Conservation (phyloP, 192 early-diverging fungal species). For the Dispira simplex region DNA sequence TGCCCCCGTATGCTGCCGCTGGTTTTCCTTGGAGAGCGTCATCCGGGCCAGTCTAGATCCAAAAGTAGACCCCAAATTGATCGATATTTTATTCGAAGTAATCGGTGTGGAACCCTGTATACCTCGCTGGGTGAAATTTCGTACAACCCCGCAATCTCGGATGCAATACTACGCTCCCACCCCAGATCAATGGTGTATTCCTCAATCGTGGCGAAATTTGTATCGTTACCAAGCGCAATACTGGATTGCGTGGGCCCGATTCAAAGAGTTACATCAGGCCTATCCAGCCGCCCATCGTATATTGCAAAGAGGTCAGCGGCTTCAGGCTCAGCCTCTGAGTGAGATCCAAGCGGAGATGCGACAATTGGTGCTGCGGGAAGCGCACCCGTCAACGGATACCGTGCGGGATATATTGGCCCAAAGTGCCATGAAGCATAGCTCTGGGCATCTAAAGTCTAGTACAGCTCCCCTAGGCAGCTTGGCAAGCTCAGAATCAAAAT, state of each 20-base stretch:
- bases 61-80: neutral
- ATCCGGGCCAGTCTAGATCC: neutral
- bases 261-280: neutral
- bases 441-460: too few species aligned
- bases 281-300: too few species aligned
- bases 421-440: too few species aligned
- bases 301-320: too few species aligned
- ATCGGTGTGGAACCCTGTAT: neutral
- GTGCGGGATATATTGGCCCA: too few species aligned
- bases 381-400: too few species aligned
- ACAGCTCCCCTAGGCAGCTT: too few species aligned
- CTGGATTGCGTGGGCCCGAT: constrained; percentile 4
- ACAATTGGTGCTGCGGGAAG: too few species aligned
- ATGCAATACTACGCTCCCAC: neutral
- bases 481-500: too few species aligned
- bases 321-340: too few species aligned
- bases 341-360: too few species aligned
- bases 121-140: neutral
- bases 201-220: neutral
- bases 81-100: neutral
- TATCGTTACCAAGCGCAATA: neutral
- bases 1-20: neutral
- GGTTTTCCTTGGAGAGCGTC: neutral
- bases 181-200: neutral
- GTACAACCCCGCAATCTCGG: neutral